These are phyloP conservation scores for Candida qinlingensis DNA, from an alignment of 805 yeast species.

Conservation along the genomic window DNA sequence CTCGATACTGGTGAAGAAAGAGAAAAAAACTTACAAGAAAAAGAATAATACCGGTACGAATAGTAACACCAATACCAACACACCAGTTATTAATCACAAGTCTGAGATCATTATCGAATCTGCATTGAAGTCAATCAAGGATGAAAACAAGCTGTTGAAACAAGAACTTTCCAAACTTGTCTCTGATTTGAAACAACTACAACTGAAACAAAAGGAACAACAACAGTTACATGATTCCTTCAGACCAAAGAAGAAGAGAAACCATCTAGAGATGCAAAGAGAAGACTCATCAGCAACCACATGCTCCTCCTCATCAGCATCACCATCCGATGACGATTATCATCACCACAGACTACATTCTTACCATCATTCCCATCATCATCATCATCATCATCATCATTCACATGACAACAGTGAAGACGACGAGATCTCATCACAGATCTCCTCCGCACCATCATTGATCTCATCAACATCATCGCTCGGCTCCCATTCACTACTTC, in stretches of 20 bases:
- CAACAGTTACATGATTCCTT: slow-evolving; percentile 1
- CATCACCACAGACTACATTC: neutral
- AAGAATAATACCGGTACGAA: slow-evolving; percentile 9
- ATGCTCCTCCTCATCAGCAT: slow-evolving; percentile 2
- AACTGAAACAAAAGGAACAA: slow-evolving; percentile 10
- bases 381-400: neutral
- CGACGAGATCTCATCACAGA: slow-evolving; percentile 20
- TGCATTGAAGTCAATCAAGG: slow-evolving; percentile 37
- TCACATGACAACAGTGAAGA: slow-evolving; percentile 12
- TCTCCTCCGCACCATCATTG: slow-evolving; percentile 23
- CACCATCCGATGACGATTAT: slow-evolving; percentile 9
- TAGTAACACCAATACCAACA: neutral
- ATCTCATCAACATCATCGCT: slow-evolving; percentile 16
- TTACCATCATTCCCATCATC: neutral
- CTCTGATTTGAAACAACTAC: slow-evolving; percentile 35
- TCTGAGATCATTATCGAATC: slow-evolving; percentile 26
- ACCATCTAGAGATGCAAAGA: slow-evolving; percentile 15
- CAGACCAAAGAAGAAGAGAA: slow-evolving; percentile 16
- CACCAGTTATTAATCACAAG: slow-evolving; percentile 11
- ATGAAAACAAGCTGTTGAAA: slow-evolving; percentile 40
- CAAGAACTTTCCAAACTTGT: slow-evolving; percentile 40
- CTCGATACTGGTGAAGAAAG: neutral
- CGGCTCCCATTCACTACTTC: slow-evolving; percentile 3
- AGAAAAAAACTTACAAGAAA: slow-evolving; percentile 4
- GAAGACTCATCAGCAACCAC: slow-evolving; percentile 8